These are phyloP conservation scores for Aspergillus wentii DNA, from an alignment of 495 filamentous ascomycete species.

Conservation along the genomic window DNA sequence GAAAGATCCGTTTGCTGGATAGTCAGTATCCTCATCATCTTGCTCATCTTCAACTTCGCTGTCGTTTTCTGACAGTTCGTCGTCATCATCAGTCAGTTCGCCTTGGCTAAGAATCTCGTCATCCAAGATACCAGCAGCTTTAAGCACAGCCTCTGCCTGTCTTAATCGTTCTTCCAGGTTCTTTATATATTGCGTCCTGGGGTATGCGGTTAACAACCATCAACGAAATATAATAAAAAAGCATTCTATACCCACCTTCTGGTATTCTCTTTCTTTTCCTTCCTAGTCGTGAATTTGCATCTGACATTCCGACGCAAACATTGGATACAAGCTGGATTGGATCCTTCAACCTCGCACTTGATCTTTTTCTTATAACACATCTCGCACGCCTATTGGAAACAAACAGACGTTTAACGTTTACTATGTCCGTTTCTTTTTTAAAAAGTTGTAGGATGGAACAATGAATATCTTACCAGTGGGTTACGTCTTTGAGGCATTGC, in stretches of 20 bases:
- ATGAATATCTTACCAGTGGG: slow-evolving; percentile 23
- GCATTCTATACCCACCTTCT: slow-evolving; percentile 61
- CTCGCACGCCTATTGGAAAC: slow-evolving; percentile 69
- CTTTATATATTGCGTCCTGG: slow-evolving; percentile 86
- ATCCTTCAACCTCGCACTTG: slow-evolving; percentile 88
- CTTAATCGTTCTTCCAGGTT: slow-evolving; percentile 83
- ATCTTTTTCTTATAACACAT: slow-evolving; percentile 98
- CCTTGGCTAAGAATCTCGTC: slow-evolving; percentile 70
- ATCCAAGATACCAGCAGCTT: slow-evolving; percentile 74
- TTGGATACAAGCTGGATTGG: slow-evolving; percentile 66
- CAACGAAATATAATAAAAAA: not conserved
- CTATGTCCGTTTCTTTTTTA: slow-evolving; percentile 5
- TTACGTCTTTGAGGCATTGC: slow-evolving; percentile 13
- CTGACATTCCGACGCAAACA: slow-evolving; percentile 91
- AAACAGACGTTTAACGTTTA: slow-evolving; percentile 11
- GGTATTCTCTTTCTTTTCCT: slow-evolving; percentile 83
- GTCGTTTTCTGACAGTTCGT: slow-evolving; percentile 59
- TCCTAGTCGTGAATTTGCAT: slow-evolving; percentile 84
- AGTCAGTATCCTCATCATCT: not conserved
- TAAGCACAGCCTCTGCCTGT: slow-evolving; percentile 80
- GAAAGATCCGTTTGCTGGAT: too few species aligned
- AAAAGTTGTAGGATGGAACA: not conserved
- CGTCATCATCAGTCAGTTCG: slow-evolving; percentile 46
- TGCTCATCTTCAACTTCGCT: slow-evolving; percentile 52
- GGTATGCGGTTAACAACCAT: not conserved